These are phyloP conservation scores for Corynespora cassiicola DNA, from an alignment of 2,329 filamentous ascomycete genomes.

Conservation along the genomic window DNA sequence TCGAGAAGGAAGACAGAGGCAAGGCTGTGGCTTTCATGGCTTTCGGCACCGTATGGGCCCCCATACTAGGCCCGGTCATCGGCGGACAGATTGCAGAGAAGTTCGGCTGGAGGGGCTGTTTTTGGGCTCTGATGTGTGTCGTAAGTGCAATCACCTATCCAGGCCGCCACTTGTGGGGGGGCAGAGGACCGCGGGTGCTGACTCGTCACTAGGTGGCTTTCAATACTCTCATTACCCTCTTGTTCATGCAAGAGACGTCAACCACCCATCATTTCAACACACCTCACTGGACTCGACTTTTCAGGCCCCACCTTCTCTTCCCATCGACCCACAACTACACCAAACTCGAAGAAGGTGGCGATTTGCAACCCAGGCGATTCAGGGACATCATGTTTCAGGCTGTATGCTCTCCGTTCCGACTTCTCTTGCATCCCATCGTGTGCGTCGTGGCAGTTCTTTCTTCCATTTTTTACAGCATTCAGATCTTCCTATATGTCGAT, in stretches of 20 bases:
- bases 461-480: constrained; percentile 6
- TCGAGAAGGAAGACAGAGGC: constrained; percentile 20
- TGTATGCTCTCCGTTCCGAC: constrained; percentile 4
- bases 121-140: constrained; percentile 4
- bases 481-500: constrained; percentile 5
- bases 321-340: too few relatives aligned
- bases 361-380: too few relatives aligned
- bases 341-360: too few relatives aligned
- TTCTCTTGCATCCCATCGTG: constrained; percentile 1
- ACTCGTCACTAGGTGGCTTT: constrained; percentile 2
- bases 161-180: too few relatives aligned
- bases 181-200: too few relatives aligned
- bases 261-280: too few relatives aligned
- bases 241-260: constrained; percentile 7
- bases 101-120: constrained; percentile 4
- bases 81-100: not conserved
- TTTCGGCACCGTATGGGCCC: constrained; percentile 16
- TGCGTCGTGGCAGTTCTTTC: not conserved
- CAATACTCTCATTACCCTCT: constrained; percentile 2
- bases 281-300: too few relatives aligned
- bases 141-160: constrained; percentile 3
- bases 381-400: constrained; percentile 1
- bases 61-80: not conserved
- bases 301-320: too few relatives aligned
- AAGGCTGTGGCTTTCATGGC: constrained; percentile 27